Percentiles rank a stretch among this genome's conserved stretches.
Evolutionary conservation across 805 yeast species (phyloP).

Genomic region (Jamesozyma gamospora): DNA sequence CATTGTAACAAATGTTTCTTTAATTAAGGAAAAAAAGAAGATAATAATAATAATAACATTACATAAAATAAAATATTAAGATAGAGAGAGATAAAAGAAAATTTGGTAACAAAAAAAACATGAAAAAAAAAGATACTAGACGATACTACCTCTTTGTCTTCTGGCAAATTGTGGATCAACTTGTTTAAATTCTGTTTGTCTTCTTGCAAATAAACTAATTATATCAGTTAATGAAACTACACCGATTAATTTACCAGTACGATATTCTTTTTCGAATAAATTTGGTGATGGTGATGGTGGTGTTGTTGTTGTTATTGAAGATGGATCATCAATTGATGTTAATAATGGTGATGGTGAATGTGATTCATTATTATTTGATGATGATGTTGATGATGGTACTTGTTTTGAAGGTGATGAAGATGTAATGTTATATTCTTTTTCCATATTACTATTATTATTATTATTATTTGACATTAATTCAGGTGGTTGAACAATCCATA

Average conservation of each 20-base stretch:
- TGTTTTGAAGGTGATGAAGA: too few relatives aligned
- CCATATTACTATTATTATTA: not conserved
- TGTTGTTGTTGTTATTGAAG: not conserved
- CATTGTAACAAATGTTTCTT: too few relatives aligned
- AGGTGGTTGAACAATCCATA: constrained; percentile 68
- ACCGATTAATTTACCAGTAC: constrained; percentile 78
- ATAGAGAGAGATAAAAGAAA: too few relatives aligned
- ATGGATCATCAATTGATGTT: constrained; percentile 18
- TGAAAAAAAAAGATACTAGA: too few relatives aligned
- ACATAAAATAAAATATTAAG: too few relatives aligned
- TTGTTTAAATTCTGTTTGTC: constrained; percentile 48
- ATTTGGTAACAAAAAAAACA: too few relatives aligned
- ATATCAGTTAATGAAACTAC: constrained; percentile 90
- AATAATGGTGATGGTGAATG: constrained; percentile 18
- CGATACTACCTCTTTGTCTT: constrained; percentile 64
- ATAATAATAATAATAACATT: too few relatives aligned
- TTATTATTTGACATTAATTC: constrained; percentile 24
- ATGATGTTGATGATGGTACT: too few relatives aligned
- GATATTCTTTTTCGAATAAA: constrained; percentile 36
- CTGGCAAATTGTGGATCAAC: constrained; percentile 85
- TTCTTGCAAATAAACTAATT: constrained; percentile 64
- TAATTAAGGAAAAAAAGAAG: too few relatives aligned
- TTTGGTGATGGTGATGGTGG: constrained; percentile 14
- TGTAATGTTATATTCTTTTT: not conserved
- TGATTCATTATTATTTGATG: too few relatives aligned